These are phyloP conservation scores for Paratinospora sagittata DNA, from an alignment of 164 flowering plant species.

Conservation along the genomic window DNA sequence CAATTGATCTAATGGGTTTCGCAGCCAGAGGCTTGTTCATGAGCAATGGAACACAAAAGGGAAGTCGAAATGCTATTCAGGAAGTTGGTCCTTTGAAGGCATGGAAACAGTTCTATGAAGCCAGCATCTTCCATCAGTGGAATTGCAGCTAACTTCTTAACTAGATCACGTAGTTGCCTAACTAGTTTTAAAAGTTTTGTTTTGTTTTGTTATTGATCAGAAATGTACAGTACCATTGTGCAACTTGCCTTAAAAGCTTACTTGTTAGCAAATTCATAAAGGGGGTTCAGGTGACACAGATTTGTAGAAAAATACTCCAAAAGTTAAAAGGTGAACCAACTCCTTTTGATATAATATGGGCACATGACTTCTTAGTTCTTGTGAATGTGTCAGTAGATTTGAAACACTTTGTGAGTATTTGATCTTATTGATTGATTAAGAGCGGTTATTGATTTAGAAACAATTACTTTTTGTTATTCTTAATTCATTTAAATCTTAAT, in stretches of 20 bases:
- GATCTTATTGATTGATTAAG: no score
- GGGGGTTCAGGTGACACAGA: neutral
- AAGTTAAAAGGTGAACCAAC: no score
- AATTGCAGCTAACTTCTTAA: conserved; percentile 8
- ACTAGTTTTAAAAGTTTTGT: neutral
- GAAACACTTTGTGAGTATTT: no score
- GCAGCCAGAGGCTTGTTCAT: conserved; percentile 69
- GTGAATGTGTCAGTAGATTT: no score
- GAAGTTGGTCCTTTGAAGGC: conserved; percentile 48
- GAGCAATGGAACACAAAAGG: conserved; percentile 22
- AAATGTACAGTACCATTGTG: neutral
- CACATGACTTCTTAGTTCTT: no score
- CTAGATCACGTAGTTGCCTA: neutral
- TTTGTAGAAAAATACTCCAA: no score
- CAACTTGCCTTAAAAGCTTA: no score
- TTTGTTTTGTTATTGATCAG: neutral
- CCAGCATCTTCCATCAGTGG: conserved; percentile 33
- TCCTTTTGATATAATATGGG: no score
- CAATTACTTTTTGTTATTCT: no score
- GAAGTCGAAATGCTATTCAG: neutral
- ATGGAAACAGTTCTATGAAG: conserved; percentile 71
- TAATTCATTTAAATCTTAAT: no score
- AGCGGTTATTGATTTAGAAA: no score
- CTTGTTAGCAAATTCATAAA: neutral
- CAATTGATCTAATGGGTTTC: conserved; percentile 62